Evolutionary conservation across 2,329 filamentous ascomycete genomes (phyloP).

Genomic region (Botrytis pseudocinerea): DNA sequence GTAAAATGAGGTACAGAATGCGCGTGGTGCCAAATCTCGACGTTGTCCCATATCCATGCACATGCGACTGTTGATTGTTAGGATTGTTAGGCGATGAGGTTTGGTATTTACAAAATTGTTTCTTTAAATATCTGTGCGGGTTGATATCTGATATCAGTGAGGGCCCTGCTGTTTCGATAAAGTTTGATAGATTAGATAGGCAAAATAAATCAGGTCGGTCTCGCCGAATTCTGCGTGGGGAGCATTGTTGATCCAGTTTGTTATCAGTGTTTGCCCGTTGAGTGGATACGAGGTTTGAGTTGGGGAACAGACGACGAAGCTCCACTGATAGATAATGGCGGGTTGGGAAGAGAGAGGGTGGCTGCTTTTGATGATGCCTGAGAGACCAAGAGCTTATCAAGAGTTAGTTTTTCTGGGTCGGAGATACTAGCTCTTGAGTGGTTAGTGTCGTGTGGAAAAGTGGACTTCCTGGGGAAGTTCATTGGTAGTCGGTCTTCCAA

Average conservation of each 20-base stretch:
- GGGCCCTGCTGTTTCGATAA: neutral
- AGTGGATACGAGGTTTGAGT: slow-evolving; percentile 10
- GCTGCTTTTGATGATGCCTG: neutral
- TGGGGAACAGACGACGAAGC: no score
- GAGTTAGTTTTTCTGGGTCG: neutral
- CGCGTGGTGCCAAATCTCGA: neutral
- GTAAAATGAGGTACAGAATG: neutral
- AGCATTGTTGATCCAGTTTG: neutral
- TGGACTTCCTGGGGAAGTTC: neutral
- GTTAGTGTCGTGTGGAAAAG: neutral
- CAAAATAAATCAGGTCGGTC: neutral
- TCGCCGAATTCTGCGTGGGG: neutral
- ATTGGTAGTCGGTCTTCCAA: neutral
- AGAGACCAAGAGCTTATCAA: neutral
- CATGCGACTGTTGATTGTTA: neutral
- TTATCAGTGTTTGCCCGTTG: slow-evolving; percentile 9
- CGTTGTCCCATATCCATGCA: neutral
- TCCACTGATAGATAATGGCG: slow-evolving; percentile 8
- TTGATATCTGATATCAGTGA: neutral
- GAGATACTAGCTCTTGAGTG: neutral
- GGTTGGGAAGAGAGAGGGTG: neutral
- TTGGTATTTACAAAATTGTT: neutral
- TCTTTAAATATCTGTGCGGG: neutral
- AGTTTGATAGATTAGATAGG: slow-evolving; percentile 1
- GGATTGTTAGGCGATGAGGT: slow-evolving; percentile 3